Evolutionary conservation across 768 basidiomycete species (phyloP), one percentile per base, ranked within the genome.

Genomic region (Pholiota molesta): DNA sequence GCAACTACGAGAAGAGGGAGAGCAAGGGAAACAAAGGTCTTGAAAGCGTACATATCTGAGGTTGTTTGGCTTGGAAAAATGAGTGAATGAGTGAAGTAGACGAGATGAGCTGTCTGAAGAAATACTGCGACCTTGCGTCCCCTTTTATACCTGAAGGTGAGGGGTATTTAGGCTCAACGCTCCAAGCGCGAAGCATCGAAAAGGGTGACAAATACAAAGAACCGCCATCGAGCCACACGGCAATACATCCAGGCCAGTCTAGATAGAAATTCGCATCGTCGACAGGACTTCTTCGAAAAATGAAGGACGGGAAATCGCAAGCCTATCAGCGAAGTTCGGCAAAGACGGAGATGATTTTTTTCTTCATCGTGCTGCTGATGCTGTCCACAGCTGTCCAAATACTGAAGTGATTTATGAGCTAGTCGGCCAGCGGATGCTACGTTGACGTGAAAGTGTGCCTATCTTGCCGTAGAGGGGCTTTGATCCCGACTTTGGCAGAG

Each of bases 1-100:
- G 72, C 72, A 28, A 66, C 52, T 19, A 55, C 70, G 57, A 73
- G 21, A 42, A 72, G 51, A 19, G 73, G 71, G 39, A 73, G 65
- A 45, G 66, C 69, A 52, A 74, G 63, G n/a, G 72, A 14, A 54
- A 63, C 44, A 54, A 70, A 58, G 21, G 67, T 55, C 17, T 64
- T 65, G 62, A 67, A 59, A 54, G 67, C 65, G 47, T 68, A 26
- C 70, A 72, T 72, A 44, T 65, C 59, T 23, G 57, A 59, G 28
- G 3, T 21, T 58, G 13, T 11, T 42, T 21, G 52, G 52, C 14
- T 44, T 26, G 42, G 28, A 53, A 42, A 51, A 29, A 9, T 23
- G 13, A 19, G 5, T 53, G 28, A 40, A 6, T 23, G 29, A 57
- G 37, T 55, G 44, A 23, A 61, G 49, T 62, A 51, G 65, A 66